Percentiles rank a stretch among this genome's conserved stretches.
These are phyloP conservation scores for Beauveria australis DNA, from an alignment of 2,329 filamentous ascomycete species.

Conservation along the genomic window DNA sequence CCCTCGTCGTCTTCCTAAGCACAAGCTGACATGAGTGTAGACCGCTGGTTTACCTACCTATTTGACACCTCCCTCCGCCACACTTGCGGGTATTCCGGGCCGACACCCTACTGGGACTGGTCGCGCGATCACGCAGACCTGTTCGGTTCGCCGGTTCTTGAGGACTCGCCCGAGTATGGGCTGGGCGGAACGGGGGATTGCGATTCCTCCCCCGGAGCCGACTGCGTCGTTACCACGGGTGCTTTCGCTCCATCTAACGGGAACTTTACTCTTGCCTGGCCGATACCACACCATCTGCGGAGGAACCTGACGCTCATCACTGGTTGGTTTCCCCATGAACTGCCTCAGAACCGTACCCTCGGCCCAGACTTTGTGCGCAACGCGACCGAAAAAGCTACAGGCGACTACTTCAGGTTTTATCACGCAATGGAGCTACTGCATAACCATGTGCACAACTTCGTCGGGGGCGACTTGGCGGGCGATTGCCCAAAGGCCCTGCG, in stretches of 20 bases:
- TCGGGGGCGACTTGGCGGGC: neutral
- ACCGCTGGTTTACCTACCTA: neutral
- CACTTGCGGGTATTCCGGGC: slow-evolving; percentile 2
- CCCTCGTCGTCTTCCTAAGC: neutral
- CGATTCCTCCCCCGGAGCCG: neutral
- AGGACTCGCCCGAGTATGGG: slow-evolving; percentile 1
- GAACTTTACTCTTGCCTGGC: neutral
- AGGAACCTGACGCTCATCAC: neutral
- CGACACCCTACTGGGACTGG: slow-evolving; percentile 9
- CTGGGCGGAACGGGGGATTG: slow-evolving; percentile 1
- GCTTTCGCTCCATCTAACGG: neutral
- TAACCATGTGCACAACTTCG: neutral
- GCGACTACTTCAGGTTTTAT: neutral
- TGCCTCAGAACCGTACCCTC: neutral
- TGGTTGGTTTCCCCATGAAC: neutral
- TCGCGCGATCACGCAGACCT: slow-evolving; percentile 4
- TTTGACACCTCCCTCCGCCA: neutral
- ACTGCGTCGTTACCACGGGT: neutral
- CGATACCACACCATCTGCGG: neutral
- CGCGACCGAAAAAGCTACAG: neutral
- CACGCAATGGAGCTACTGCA: neutral
- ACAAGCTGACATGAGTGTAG: neutral
- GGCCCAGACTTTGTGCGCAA: neutral
- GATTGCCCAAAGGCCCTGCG: neutral
- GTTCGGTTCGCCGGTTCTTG: neutral